Evolutionary conservation across 345 rosid species (phyloP), one percentile per base, ranked within the genome.

Genomic region (Dipteronia sinensis): DNA sequence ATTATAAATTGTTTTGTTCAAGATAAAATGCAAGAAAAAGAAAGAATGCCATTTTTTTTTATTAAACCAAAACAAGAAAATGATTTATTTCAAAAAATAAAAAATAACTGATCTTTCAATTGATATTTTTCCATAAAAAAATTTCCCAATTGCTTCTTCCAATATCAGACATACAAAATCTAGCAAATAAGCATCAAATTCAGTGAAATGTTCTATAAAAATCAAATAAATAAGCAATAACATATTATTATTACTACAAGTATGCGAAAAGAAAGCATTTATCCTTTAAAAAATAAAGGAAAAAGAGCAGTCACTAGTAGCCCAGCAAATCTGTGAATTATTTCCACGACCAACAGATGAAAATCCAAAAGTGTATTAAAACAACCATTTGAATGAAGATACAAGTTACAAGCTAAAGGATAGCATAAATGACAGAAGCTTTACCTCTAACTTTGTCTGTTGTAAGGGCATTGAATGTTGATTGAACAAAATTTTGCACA

Each of bases 401-500:
- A 34, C 6, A 34, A 4, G 6, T 34, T 13, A 58, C 5, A 10
- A 25, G 5, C 2, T 8, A 61, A 67, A n/a, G 38, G n/a, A 69
- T 44, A 23, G 29, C 68, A 47, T 49, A 29, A 17, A 75, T 1
- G 9, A 61, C 15, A 7, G 73, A 79, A 74, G 22, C 44, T 72
- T 11, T 80, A 97, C 99, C 98, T 91, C 83, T 93, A 74, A 96
- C 92, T 82, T 96, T 92, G 79, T 89, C 85, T 6, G 88, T 70
- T 2, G 91, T 77, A 67, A 96, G 90, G 66, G 99, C 98, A 89
- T 90, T 85, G 81, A 96, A 94, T 56, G 99, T 91, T 58, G 98
- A 78, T 75, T 96, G 98, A 53, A 96, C 98, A 84, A 96, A 94
- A 78, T 94, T 97, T 27, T 91, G 82, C 67, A 94, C 79, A 83